Evolutionary conservation across 192 early-diverging fungal genomes (phyloP).

Genomic region (Coemansia sp.): DNA sequence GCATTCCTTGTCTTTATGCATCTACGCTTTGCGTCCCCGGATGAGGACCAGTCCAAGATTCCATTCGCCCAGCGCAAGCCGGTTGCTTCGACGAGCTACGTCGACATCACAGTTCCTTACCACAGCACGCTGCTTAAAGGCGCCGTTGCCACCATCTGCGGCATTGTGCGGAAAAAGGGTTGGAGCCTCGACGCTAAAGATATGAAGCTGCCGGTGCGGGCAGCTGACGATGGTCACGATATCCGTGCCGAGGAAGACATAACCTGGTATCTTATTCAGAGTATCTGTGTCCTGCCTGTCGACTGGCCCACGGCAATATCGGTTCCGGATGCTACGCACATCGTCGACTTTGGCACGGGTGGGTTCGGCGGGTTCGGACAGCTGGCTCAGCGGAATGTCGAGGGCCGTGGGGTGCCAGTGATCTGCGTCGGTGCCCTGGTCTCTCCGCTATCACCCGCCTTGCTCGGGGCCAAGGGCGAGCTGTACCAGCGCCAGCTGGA

Average conservation of each 20-base stretch:
- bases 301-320: slow-evolving; percentile 58
- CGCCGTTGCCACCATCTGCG: not conserved
- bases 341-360: slow-evolving; percentile 92
- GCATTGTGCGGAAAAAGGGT: slow-evolving; percentile 5
- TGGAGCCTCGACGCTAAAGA: slow-evolving; percentile 8
- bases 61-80: slow-evolving; percentile 77
- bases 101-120: slow-evolving; percentile 83
- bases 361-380: slow-evolving; percentile 77
- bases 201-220: slow-evolving; percentile 58
- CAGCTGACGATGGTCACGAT: slow-evolving; percentile 77
- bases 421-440: slow-evolving; percentile 9
- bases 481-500: slow-evolving; percentile 65
- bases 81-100: slow-evolving; percentile 68
- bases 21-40: not conserved
- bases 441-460: slow-evolving; percentile 14
- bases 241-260: slow-evolving; percentile 54
- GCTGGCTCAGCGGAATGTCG: slow-evolving; percentile 78
- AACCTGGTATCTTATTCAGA: slow-evolving; percentile 59
- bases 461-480: slow-evolving; percentile 64
- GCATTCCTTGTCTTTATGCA: slow-evolving; percentile 3
- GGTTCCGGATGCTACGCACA: slow-evolving; percentile 61
- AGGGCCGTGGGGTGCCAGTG: slow-evolving; percentile 70
- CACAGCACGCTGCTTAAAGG: slow-evolving; percentile 9
- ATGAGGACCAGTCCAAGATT: slow-evolving; percentile 58
- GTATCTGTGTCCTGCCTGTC: slow-evolving; percentile 58